Percentiles rank a stretch among this genome's conserved stretches.
These are phyloP conservation scores for Aspergillus pseudoterreus DNA, from an alignment of 2,329 filamentous ascomycete genomes.

Conservation along the genomic window DNA sequence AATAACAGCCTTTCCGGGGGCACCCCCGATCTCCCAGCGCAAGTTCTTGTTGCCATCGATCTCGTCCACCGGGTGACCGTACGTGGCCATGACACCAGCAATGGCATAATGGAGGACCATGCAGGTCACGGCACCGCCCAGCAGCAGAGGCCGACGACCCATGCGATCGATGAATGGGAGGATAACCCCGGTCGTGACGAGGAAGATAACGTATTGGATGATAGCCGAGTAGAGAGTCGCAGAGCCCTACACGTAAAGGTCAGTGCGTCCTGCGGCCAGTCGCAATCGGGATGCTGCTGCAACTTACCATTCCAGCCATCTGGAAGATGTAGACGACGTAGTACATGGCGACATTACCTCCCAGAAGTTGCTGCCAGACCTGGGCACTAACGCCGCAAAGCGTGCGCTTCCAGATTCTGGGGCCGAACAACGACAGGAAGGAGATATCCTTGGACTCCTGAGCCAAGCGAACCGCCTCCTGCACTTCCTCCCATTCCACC, in stretches of 20 bases:
- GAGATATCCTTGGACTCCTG: conserved; percentile 32
- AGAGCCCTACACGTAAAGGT: not conserved
- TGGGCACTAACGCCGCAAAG: conserved; percentile 52
- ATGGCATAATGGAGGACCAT: conserved; percentile 52
- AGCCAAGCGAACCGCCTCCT: conserved; percentile 29
- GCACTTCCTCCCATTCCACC: conserved; percentile 46
- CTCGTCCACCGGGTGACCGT: conserved; percentile 44
- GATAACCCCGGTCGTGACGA: conserved; percentile 50
- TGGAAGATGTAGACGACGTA: conserved; percentile 60
- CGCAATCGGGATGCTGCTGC: too few species aligned
- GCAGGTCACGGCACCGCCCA: conserved; percentile 46
- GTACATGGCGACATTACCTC: conserved; percentile 57
- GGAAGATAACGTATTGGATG: conserved; percentile 56
- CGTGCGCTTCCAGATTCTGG: conserved; percentile 50
- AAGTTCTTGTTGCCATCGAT: conserved; percentile 48
- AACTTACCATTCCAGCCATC: conserved; percentile 52
- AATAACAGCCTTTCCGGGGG: conserved; percentile 56
- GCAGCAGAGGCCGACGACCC: conserved; percentile 47
- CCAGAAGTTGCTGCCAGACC: conserved; percentile 56
- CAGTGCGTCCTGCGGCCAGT: too few species aligned
- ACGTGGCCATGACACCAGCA: conserved; percentile 49
- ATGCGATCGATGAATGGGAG: conserved; percentile 50
- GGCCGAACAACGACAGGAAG: conserved; percentile 43
- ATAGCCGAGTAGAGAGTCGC: conserved; percentile 50
- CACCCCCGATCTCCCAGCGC: conserved; percentile 46